phyloP scores from a whole-genome alignment of 257 asterid species.

The Solanum dulcamara region DNA sequence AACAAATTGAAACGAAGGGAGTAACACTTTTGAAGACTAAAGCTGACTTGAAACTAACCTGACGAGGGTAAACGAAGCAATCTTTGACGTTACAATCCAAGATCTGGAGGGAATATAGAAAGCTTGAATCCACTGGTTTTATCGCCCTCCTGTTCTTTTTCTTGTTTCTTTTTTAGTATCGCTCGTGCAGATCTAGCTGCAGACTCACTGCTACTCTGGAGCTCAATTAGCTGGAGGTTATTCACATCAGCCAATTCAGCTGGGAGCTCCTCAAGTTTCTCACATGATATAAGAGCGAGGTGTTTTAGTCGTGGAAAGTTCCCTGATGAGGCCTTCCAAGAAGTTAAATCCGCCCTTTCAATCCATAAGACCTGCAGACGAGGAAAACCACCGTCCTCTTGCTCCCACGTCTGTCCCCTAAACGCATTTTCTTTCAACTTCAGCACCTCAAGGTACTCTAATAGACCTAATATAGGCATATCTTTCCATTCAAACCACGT shows the following conservation, averaged over 20 bases:
- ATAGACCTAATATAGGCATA: constrained; percentile 8
- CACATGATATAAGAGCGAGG: constrained; percentile 13
- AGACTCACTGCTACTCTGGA: background rate
- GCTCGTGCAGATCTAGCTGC: constrained; percentile 20
- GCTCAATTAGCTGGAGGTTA: constrained; percentile 9
- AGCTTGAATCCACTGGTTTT: constrained; percentile 2
- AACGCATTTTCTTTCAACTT: constrained; percentile 18
- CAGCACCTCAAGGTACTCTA: constrained; percentile 11
- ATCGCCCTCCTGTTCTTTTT: background rate
- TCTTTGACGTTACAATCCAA: background rate
- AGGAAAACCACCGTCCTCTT: constrained; percentile 9
- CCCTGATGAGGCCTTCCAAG: constrained; percentile 14
- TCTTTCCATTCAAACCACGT: constrained; percentile 9
- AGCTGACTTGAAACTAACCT: background rate
- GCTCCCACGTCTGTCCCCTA: constrained; percentile 9
- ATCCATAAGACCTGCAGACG: constrained; percentile 12
- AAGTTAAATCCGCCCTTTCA: constrained; percentile 3
- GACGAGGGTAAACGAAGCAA: background rate
- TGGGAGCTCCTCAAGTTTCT: constrained; percentile 12
- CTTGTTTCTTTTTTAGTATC: background rate
- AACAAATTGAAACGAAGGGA: background rate
- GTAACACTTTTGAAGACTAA: background rate
- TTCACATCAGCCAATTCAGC: constrained; percentile 10
- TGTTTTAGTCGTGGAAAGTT: constrained; percentile 13
- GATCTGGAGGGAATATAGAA: constrained; percentile 10